phyloP scores from a whole-genome alignment of 2,329 filamentous ascomycete species.

The Colletotrichum viniferum region DNA sequence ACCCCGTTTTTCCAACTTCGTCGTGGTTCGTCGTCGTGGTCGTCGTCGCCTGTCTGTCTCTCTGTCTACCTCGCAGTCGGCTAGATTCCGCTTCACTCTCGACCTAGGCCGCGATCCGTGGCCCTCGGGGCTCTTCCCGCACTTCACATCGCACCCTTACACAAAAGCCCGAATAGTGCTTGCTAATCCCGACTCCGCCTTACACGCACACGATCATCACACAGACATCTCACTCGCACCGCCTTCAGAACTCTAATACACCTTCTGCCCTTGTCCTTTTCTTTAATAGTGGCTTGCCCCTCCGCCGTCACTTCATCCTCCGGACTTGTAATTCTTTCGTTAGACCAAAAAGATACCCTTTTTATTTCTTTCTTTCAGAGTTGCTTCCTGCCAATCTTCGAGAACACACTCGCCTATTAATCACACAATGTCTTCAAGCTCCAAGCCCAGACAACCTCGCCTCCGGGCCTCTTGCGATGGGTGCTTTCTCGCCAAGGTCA shows the following conservation, averaged over 20 bases:
- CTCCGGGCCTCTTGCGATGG: conserved; percentile 57
- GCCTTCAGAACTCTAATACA: conserved; percentile 18
- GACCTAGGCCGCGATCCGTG: conserved; percentile 4
- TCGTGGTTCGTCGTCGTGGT: neutral
- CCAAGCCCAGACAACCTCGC: conserved; percentile 43
- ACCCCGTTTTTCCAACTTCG: conserved; percentile 9
- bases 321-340: neutral
- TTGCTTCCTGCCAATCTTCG: neutral
- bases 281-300: conserved; percentile 18
- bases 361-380: neutral
- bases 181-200: conserved; percentile 17
- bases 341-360: conserved; percentile 15
- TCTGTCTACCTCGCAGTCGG: conserved; percentile 15
- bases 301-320: conserved; percentile 7
- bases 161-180: conserved; percentile 2
- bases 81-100: conserved; percentile 14
- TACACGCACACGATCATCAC: conserved; percentile 10
- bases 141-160: conserved; percentile 7
- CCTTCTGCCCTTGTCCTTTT: neutral
- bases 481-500: conserved; percentile 61
- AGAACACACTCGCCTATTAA: neutral
- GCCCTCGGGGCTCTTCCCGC: conserved; percentile 15
- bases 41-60: neutral
- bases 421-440: conserved; percentile 20
- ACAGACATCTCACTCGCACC: conserved; percentile 20